Evolutionary conservation across 2,329 filamentous ascomycete species (phyloP), one percentile per base, ranked within the genome.

Genomic region (Neonectria sp.): DNA sequence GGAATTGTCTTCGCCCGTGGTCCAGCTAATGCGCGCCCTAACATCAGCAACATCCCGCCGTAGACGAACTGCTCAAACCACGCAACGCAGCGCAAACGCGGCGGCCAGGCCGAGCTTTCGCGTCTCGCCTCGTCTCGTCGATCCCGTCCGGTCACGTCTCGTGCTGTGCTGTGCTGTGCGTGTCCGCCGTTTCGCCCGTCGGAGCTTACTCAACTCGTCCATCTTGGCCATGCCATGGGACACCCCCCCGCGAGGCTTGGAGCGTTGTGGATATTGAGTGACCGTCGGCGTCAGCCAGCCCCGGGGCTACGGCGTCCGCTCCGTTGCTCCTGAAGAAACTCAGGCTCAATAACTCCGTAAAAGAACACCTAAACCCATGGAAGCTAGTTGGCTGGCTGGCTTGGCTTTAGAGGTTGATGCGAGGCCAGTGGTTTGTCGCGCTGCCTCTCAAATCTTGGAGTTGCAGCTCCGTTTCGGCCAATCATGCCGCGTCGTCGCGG

Each of bases 81-180:
- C 59, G 15, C 49, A 61, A 25, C 60, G 25, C 45, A 63, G 25
- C 29, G 45, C 49, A 49, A 29, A 70, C 59, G 46, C 49, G 59
- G 63, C 63, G 70, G 68, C 68, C 60, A 70, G 55, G 55, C 63
- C 72, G 63, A 58, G 60, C 68, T 61, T 63, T 73, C 71, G 63
- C 71, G 71, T 73, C 64, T 59, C 67, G 56, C 68, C 60, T 66
- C 49, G 57, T 73, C 59, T 65, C 59, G 61, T 69, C 63, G 35
- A 37, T 37, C 40, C 40, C 40, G 40, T 11, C 62, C 62, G 49
- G 57, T 73, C 59, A 63, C 59, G 61, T 67, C 66, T 65, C 65
- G 61, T 33, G 48, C 29, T 64, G 60, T 37, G 35, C 35, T 63
- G 71, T 71, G 71, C 68, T 58, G 67, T 70, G n/a, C 40, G 33